These are phyloP conservation scores for Wakefieldia striispora DNA, from an alignment of 768 basidiomycete species.

Conservation along the genomic window DNA sequence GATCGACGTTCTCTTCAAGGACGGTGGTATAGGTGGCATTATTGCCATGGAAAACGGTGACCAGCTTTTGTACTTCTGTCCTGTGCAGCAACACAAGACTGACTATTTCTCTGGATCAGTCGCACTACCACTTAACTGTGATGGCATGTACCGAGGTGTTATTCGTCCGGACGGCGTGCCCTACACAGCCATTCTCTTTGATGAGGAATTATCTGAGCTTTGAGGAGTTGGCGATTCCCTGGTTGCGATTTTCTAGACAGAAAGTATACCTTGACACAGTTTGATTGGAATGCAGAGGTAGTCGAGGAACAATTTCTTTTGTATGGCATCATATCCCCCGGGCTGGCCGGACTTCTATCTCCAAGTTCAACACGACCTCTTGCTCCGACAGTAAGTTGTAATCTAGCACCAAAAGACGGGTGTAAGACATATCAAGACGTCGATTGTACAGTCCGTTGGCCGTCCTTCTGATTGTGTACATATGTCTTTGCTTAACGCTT, in stretches of 20 bases:
- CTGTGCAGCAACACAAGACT: neutral
- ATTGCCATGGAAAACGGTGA: conserved; percentile 77
- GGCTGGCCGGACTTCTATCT: too few relatives aligned
- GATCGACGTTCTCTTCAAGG: conserved; percentile 53
- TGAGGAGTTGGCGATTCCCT: neutral
- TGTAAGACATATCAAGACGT: too few relatives aligned
- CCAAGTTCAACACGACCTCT: too few relatives aligned
- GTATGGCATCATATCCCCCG: too few relatives aligned
- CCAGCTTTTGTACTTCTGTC: conserved; percentile 7
- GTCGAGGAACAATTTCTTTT: too few relatives aligned
- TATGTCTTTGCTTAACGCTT: too few relatives aligned
- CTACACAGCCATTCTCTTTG: conserved; percentile 73
- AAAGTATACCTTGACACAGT: neutral
- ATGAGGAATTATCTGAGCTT: conserved; percentile 47
- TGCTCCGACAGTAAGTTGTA: too few relatives aligned
- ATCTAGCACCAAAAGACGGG: too few relatives aligned
- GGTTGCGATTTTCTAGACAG: neutral
- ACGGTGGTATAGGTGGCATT: conserved; percentile 71
- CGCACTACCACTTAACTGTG: conserved; percentile 69
- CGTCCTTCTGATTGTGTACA: too few relatives aligned
- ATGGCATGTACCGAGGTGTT: conserved; percentile 82
- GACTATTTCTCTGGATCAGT: conserved; percentile 39
- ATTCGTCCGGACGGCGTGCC: conserved; percentile 66
- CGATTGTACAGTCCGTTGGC: too few relatives aligned
- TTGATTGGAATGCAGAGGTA: neutral